Conservation (phyloP, 225 moss, liverwort and hornwort species). For the Ulota crispa region DNA sequence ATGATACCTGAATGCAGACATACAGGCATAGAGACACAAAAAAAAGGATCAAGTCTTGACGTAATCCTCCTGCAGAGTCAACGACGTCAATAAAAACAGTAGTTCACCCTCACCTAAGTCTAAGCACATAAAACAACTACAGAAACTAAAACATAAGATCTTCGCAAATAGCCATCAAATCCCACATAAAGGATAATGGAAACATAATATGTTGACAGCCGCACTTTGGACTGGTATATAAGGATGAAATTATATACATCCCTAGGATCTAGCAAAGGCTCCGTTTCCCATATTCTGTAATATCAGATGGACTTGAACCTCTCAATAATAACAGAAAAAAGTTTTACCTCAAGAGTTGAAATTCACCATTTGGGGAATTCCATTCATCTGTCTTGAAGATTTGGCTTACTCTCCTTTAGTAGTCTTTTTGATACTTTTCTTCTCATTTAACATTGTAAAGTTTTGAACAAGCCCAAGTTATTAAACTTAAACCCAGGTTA, state of each 20-base stretch:
- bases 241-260: background rate
- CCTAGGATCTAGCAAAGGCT: background rate
- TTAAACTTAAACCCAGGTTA: no score
- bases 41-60: slow-evolving; percentile 32
- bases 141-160: background rate
- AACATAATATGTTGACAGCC: background rate
- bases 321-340: background rate
- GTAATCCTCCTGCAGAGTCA: slow-evolving; percentile 56
- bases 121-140: background rate
- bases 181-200: background rate
- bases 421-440: no score
- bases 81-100: background rate
- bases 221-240: background rate
- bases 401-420: no score
- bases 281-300: background rate
- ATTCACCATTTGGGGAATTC: background rate
- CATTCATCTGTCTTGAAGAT: no score
- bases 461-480: no score
- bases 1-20: background rate
- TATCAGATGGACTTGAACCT: background rate
- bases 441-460: no score
- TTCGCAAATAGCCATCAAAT: no score
- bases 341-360: background rate
- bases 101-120: background rate
- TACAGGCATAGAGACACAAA: background rate